Base-by-base conservation (phyloP, 768 basidiomycete genomes). In the Kwoniella sp. region DNA sequence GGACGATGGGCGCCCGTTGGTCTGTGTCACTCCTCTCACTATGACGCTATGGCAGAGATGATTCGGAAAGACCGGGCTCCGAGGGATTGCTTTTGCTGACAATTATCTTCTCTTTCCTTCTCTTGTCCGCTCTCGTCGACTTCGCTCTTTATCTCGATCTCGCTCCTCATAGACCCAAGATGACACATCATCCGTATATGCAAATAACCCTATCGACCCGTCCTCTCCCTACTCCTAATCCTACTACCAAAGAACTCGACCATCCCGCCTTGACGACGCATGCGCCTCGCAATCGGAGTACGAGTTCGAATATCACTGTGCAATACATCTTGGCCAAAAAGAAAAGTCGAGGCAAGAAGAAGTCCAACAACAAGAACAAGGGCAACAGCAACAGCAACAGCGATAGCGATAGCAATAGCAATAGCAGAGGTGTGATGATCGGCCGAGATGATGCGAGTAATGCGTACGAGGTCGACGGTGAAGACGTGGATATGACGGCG, bases 311-410 rank as follows among this genome's bases (percentile, higher is more conserved):
- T 48, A 60, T 68, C 26, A 71, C 66, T 9, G 69, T 71, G 38
- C 71, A 77, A 37, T 71, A 73, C 63, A 51, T 68, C 29, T 12
- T 71, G 26, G 67, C 63, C 0, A 47, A 61, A 22, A 61, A 61
- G 45, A 56, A 56, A 52, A 17, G 23, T 13, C 51, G 41, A n/a
- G 48, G 30, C 29, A 59, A 64, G 55, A 58, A 63, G 22, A 37
- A 51, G 23, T 55, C 4, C 20, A 45, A 45, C 4, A 17, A 20
- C 8, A 45, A 45, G 41, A 20, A 34, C 13, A 34, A 34, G 29
- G 82, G 57, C 82, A 30, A 75, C 57, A 25, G 84, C 83, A 60
- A 87, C 84, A 74, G 86, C 34, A 28, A 87, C 71, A 84, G 59
- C 83, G 82, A 30, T 30, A 15, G 41, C 31, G n/a, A 34, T 30